Evolutionary conservation across 148 eudicot species (phyloP).

Genomic region (Arctostaphylos glauca): DNA sequence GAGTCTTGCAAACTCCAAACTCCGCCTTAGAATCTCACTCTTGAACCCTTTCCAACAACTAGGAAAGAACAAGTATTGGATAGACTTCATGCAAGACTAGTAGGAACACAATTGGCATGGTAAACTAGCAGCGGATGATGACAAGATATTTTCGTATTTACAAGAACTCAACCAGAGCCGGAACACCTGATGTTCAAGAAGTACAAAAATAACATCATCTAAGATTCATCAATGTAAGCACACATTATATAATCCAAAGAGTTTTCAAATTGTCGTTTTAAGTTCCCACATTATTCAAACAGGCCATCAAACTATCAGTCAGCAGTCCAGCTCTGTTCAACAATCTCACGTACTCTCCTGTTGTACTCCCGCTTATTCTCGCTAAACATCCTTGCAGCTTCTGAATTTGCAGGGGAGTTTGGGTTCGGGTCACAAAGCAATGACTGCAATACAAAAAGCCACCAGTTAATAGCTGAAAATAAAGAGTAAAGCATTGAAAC

Average conservation of each 20-base stretch:
- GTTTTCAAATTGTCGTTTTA: constrained; percentile 8
- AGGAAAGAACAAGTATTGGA: too few relatives aligned
- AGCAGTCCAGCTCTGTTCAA: constrained; percentile 66
- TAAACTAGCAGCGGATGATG: background rate
- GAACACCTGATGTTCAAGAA: background rate
- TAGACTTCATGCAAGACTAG: too few relatives aligned
- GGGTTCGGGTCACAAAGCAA: constrained; percentile 63
- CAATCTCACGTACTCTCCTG: constrained; percentile 24
- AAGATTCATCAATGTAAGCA: background rate
- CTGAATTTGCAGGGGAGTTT: constrained; percentile 68
- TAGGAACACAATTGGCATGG: too few relatives aligned
- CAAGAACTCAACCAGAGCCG: background rate
- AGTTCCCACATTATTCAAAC: constrained; percentile 2
- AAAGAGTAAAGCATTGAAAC: background rate
- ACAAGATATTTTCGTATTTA: background rate
- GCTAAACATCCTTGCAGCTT: constrained; percentile 63
- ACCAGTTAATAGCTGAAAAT: background rate
- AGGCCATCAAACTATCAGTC: constrained; percentile 26
- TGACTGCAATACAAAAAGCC: constrained; percentile 32
- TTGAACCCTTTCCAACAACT: too few relatives aligned
- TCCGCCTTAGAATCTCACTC: too few relatives aligned
- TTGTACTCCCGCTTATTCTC: constrained; percentile 64
- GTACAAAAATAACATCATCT: background rate
- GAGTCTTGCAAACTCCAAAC: too few relatives aligned
- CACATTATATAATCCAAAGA: constrained; percentile 7